phyloP scores from a whole-genome alignment of 2,329 filamentous ascomycete genomes.

The Fonsecaea monophora region DNA sequence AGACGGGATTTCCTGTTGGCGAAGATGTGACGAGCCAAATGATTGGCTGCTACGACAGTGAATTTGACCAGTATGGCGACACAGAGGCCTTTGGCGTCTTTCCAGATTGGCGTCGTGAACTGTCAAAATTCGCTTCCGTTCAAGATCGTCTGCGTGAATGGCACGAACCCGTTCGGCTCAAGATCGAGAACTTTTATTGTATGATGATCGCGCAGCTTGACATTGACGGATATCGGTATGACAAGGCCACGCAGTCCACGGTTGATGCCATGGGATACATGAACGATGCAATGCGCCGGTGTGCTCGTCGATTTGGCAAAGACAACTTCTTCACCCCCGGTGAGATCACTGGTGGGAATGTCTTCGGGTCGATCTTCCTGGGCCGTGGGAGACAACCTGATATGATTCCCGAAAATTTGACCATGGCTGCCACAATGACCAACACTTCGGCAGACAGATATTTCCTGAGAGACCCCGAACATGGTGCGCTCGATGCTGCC shows the following conservation, averaged over 20 bases:
- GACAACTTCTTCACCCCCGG: slow-evolving; percentile 69
- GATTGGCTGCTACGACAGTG: slow-evolving; percentile 66
- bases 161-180: slow-evolving; percentile 63
- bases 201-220: slow-evolving; percentile 68
- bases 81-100: slow-evolving; percentile 69
- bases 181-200: slow-evolving; percentile 67
- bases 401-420: slow-evolving; percentile 57
- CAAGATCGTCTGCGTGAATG: slow-evolving; percentile 72
- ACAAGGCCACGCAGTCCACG: slow-evolving; percentile 70
- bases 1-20: slow-evolving; percentile 60
- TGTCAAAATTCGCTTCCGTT: slow-evolving; percentile 70
- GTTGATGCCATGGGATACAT: slow-evolving; percentile 67
- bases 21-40: slow-evolving; percentile 56
- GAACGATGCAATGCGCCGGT: slow-evolving; percentile 63
- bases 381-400: slow-evolving; percentile 66
- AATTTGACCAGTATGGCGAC: slow-evolving; percentile 71
- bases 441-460: slow-evolving; percentile 52
- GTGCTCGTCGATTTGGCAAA: slow-evolving; percentile 64
- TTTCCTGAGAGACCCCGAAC: slow-evolving; percentile 60
- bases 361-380: slow-evolving; percentile 66
- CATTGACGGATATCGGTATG: slow-evolving; percentile 70
- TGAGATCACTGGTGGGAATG: slow-evolving; percentile 69
- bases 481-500: slow-evolving; percentile 61
- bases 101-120: slow-evolving; percentile 68
- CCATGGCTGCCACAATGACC: slow-evolving; percentile 57